Evolutionary conservation across 2,329 filamentous ascomycete species (phyloP).

Genomic region (Escovopsis sp.): DNA sequence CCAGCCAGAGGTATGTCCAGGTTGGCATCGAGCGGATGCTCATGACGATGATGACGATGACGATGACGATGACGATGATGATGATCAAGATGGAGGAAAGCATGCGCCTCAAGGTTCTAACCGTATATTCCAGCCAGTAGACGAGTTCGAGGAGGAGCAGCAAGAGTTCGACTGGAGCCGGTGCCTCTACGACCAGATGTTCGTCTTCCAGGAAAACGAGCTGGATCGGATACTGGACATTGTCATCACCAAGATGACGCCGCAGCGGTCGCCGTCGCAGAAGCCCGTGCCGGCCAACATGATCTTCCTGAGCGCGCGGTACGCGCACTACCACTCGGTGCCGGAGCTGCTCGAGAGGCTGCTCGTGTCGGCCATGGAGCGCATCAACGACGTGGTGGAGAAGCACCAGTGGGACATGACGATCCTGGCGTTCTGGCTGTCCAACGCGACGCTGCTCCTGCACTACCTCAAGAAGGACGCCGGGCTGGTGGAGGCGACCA

Average conservation of each 20-base stretch:
- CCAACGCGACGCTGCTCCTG: conserved; percentile 85
- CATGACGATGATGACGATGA: conserved; percentile 7
- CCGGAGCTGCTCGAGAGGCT: conserved; percentile 68
- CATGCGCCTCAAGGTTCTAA: not conserved
- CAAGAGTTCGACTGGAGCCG: conserved; percentile 94
- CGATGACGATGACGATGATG: not conserved
- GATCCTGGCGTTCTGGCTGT: conserved; percentile 96
- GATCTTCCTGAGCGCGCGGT: conserved; percentile 86
- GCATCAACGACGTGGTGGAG: conserved; percentile 95
- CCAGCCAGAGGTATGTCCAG: conserved; percentile 60
- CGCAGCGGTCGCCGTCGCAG: conserved; percentile 87
- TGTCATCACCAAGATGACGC: conserved; percentile 95
- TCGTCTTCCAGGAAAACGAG: conserved; percentile 94
- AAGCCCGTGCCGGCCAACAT: conserved; percentile 97
- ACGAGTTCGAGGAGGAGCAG: conserved; percentile 74
- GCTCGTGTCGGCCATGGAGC: conserved; percentile 76
- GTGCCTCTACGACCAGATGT: conserved; percentile 97
- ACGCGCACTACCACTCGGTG: conserved; percentile 92
- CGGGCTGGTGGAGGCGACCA: conserved; percentile 65
- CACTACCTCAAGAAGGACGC: conserved; percentile 94
- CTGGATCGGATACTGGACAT: conserved; percentile 86
- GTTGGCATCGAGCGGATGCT: conserved; percentile 6
- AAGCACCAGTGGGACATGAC: conserved; percentile 98
- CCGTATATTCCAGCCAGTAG: conserved; percentile 35
- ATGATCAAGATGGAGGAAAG: not conserved